Percentiles rank a stretch among this genome's conserved stretches.
Evolutionary conservation across 352 stramenopile species (phyloP).

Genomic region (Phytophthora pinifolia): DNA sequence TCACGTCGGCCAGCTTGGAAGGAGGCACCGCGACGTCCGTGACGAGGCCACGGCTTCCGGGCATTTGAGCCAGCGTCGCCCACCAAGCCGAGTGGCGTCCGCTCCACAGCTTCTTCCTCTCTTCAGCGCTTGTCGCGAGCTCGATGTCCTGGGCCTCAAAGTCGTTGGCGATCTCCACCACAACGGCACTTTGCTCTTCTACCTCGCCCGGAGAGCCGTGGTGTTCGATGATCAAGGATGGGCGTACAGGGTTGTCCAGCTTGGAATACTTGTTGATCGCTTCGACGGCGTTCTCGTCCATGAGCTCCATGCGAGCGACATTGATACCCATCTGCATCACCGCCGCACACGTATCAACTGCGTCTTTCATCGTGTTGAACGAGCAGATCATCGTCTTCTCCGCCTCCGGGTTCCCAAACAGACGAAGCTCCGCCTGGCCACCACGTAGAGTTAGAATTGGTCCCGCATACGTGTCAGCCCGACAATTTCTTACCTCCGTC

Average conservation of each 20-base stretch:
- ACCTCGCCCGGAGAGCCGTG: constrained; percentile 74
- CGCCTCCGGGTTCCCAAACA: constrained; percentile 90
- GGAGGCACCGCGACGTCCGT: constrained; percentile 97
- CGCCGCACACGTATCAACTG: constrained; percentile 70
- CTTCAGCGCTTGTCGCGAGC: constrained; percentile 60
- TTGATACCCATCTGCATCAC: constrained; percentile 89
- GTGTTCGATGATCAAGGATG: constrained; percentile 96
- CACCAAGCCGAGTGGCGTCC: constrained; percentile 83
- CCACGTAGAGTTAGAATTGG: constrained; percentile 1
- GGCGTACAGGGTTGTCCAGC: constrained; percentile 64
- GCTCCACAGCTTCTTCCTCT: constrained; percentile 78
- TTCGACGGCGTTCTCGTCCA: constrained; percentile 71
- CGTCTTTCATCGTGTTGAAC: constrained; percentile 89
- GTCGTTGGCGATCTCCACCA: constrained; percentile 84
- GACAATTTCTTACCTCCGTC: constrained; percentile 71
- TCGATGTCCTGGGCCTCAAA: constrained; percentile 80
- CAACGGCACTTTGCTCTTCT: constrained; percentile 80
- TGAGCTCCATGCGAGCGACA: constrained; percentile 83
- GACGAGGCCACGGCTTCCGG: constrained; percentile 74
- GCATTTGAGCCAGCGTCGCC: constrained; percentile 76
- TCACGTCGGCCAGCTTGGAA: constrained; percentile 90
- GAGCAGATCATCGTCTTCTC: constrained; percentile 91
- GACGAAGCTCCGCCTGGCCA: constrained; percentile 80
- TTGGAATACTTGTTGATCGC: constrained; percentile 86
- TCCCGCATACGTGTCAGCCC: not conserved